Percentiles rank a stretch among this genome's conserved stretches.
Evolutionary conservation across 192 early-diverging fungal species (phyloP).

Genomic region (Kickxella alabastrina): DNA sequence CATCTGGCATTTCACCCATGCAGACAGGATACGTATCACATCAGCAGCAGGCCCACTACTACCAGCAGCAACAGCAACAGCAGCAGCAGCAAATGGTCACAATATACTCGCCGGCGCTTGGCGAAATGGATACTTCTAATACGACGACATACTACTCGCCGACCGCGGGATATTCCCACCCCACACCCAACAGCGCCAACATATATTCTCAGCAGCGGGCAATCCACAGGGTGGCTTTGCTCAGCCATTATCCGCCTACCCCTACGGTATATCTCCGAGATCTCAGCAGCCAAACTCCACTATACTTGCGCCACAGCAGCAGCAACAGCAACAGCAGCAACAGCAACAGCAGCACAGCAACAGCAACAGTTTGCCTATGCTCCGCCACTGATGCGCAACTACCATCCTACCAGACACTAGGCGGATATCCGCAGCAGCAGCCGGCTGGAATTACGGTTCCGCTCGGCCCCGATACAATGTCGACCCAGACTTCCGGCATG

Average conservation of each 20-base stretch:
- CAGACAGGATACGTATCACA: slow-evolving; percentile 13
- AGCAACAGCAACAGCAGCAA: slow-evolving; percentile 10
- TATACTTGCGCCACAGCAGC: slow-evolving; percentile 19
- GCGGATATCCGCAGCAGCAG: slow-evolving; percentile 13
- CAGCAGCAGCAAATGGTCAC: slow-evolving; percentile 8
- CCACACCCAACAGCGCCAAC: slow-evolving; percentile 3
- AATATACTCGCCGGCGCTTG: slow-evolving; percentile 37
- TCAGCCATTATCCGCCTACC: slow-evolving; percentile 16
- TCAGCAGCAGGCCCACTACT: slow-evolving; percentile 3
- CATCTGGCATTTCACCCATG: slow-evolving; percentile 6
- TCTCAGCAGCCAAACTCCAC: too few relatives aligned
- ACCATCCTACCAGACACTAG: slow-evolving; percentile 13
- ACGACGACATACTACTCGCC: slow-evolving; percentile 38
- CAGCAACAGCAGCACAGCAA: slow-evolving; percentile 14
- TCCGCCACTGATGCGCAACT: slow-evolving; percentile 32
- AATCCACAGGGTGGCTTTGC: slow-evolving; percentile 13
- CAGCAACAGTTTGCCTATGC: slow-evolving; percentile 28
- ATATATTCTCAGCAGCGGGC: slow-evolving; percentile 17
- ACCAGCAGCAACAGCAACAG: slow-evolving; percentile 5
- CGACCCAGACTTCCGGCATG: slow-evolving; percentile 19
- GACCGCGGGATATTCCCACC: neutral
- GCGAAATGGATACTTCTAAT: slow-evolving; percentile 15
- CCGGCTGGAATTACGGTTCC: slow-evolving; percentile 12
- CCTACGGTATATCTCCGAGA: slow-evolving; percentile 28
- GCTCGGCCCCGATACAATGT: slow-evolving; percentile 19